Base-by-base conservation (phyloP, 1,284 basidiomycete species). In the Tausonia pullulans region DNA sequence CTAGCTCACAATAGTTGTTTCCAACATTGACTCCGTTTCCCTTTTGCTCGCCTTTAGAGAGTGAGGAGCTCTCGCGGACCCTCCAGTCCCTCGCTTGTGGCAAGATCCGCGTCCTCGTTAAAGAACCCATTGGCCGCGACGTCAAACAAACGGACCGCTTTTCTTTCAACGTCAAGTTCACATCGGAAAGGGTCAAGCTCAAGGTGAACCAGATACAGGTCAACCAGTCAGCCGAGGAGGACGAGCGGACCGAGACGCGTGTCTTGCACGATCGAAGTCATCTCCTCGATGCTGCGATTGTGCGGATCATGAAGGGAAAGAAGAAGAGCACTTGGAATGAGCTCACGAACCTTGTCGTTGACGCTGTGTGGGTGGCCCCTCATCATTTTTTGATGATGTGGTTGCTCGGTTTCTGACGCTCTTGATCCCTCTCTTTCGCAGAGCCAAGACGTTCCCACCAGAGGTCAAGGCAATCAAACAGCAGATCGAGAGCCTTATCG, bases 181-280 rank as follows among this genome's bases (percentile, higher is more conserved):
- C 85, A 53, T 89, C 95, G 72, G 82, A 87, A 7, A 81, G 84
- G 40, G 79, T 85, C 59, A 88, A 87, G 70, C 84, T 98, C 58
- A 88, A 90, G 74, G 95, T 98, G 78, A 97, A 95, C 73, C 90
- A 93, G 61, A 96, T 98, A 68, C 95, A 98, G 76, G 87, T 87
- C 57, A 92, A 93, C 73, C 88, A 93, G 70, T 86, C 90, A 66
- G 81, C 83, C 46, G 93, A 97, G 73, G 95, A 98, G 78, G 85
- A 87, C 41, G 83, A 83, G 69, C 83, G 85, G 68, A 95, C 91
- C 7, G 88, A 91, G 71, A 82, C 82, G 14, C 83, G 87, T 52
- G 91, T 98, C 53, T 87, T 94, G 67, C 82, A 87, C 49, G 92
- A 97, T 75, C 84, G 95, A 66, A 87, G 88, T 67, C 82, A 87